Percentiles rank a stretch among this genome's conserved stretches.
These are phyloP conservation scores for Cercospora sojina DNA, from an alignment of 2,329 filamentous ascomycete genomes.

Conservation along the genomic window DNA sequence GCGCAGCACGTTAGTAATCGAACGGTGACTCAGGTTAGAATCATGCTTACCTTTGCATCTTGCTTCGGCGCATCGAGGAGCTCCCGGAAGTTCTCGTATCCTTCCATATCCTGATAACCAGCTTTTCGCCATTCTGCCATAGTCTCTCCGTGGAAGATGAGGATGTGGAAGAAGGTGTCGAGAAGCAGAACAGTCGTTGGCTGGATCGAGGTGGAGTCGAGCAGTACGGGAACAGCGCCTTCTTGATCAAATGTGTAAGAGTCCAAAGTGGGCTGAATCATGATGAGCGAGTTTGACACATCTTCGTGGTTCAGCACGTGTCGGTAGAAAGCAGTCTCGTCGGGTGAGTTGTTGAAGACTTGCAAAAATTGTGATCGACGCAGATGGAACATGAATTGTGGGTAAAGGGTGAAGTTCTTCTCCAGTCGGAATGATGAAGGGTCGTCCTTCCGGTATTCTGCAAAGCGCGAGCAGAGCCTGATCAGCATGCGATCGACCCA, in stretches of 20 bases:
- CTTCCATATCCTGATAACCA: constrained; percentile 95
- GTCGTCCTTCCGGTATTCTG: constrained; percentile 97
- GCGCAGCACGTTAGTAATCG: constrained; percentile 15
- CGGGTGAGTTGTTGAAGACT: constrained; percentile 98
- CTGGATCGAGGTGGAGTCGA: constrained; percentile 96
- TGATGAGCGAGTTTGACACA: constrained; percentile 91
- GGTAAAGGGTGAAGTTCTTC: constrained; percentile 98
- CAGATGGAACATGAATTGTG: constrained; percentile 99
- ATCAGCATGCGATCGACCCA: constrained; percentile 99
- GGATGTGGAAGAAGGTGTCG: constrained; percentile 98
- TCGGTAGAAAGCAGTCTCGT: constrained; percentile 98
- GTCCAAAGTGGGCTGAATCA: constrained; percentile 98
- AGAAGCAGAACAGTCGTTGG: constrained; percentile 89
- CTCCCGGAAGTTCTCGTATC: constrained; percentile 91
- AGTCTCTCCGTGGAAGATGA: constrained; percentile 98
- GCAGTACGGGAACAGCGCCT: constrained; percentile 84
- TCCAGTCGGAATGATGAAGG: constrained; percentile 94
- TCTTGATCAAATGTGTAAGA: constrained; percentile 97
- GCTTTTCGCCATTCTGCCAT: constrained; percentile 98
- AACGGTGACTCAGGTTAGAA: background rate
- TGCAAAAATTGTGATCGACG: constrained; percentile 96
- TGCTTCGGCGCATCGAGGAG: constrained; percentile 93
- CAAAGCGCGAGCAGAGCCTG: constrained; percentile 90
- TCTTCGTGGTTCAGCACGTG: constrained; percentile 98
- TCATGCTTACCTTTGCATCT: constrained; percentile 77